Conservation (phyloP, 75 land plant species). For the Ceratopteris richardii region DNA sequence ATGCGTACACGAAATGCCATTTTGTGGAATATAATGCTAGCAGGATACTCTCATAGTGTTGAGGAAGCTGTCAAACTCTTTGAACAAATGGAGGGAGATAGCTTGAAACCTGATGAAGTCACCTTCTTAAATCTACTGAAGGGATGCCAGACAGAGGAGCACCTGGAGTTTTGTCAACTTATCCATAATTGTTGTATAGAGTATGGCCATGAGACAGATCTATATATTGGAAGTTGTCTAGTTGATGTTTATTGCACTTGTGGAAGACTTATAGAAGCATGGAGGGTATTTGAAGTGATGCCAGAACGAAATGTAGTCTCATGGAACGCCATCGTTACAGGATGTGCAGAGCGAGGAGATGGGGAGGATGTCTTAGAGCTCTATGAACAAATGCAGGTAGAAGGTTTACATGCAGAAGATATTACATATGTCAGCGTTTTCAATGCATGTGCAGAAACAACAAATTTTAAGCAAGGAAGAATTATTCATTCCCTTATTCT, state of each 20-base stretch:
- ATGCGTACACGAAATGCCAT: conserved; percentile 1
- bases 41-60: conserved; percentile 9
- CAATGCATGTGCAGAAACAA: conserved; percentile 36
- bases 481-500: conserved; percentile 21
- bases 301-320: conserved; percentile 28
- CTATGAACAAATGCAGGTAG: conserved; percentile 24
- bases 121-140: background rate
- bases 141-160: background rate
- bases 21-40: conserved; percentile 4
- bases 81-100: conserved; percentile 2
- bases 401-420: conserved; percentile 24
- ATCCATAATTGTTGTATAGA: conserved; percentile 3
- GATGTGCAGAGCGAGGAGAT: conserved; percentile 14
- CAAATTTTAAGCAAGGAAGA: conserved; percentile 14
- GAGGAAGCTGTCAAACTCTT: conserved; percentile 7
- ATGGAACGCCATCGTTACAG: conserved; percentile 42
- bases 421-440: conserved; percentile 33
- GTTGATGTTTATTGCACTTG: conserved; percentile 31
- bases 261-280: conserved; percentile 28
- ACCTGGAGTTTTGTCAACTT: background rate
- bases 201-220: conserved; percentile 15
- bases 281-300: conserved; percentile 38
- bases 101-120: conserved; percentile 9
- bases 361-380: conserved; percentile 19
- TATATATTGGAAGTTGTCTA: conserved; percentile 8